A percentile compares a stretch with the other conserved stretches of the same genome.
Conservation (phyloP, 805 yeast species). For the Yarrowia phangngaensis region DNA sequence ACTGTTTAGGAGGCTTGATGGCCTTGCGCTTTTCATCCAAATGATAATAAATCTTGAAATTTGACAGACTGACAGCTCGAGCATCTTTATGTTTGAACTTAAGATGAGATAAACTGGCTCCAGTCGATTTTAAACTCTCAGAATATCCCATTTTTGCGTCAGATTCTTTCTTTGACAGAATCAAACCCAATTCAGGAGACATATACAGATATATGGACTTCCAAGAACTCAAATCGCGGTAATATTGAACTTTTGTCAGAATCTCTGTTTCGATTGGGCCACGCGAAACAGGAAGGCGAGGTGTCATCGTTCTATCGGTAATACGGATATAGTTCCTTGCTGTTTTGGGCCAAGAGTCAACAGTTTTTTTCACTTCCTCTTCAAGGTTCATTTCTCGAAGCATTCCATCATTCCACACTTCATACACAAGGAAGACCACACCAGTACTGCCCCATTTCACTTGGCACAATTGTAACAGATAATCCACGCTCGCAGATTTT, state of each 20-base stretch:
- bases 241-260: slow-evolving; percentile 7
- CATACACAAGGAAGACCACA: slow-evolving; percentile 1
- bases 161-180: slow-evolving; percentile 21
- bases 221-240: slow-evolving; percentile 13
- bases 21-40: slow-evolving; percentile 2
- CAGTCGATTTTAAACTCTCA: slow-evolving; percentile 2
- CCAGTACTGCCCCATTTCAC: slow-evolving; percentile 6
- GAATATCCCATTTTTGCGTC: slow-evolving; percentile 17
- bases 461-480: slow-evolving; percentile 19
- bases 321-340: slow-evolving; percentile 10
- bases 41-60: slow-evolving; percentile 8
- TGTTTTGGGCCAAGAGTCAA: slow-evolving; percentile 19
- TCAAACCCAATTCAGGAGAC: slow-evolving; percentile 10
- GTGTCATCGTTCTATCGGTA: slow-evolving; percentile 6
- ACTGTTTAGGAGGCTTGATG: slow-evolving; percentile 20
- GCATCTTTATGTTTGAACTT: slow-evolving; percentile 24
- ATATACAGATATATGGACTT: slow-evolving; percentile 11
- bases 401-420: slow-evolving; percentile 18
- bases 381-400: slow-evolving; percentile 12
- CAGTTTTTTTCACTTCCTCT: slow-evolving; percentile 10
- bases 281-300: background rate
- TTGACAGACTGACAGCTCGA: background rate
- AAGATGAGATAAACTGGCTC: background rate
- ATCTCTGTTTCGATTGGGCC: slow-evolving; percentile 21
- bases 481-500: background rate